A percentile compares a stretch with the other conserved stretches of the same genome.
phyloP scores from a whole-genome alignment of 345 rosid species.

The Populus euphratica region DNA sequence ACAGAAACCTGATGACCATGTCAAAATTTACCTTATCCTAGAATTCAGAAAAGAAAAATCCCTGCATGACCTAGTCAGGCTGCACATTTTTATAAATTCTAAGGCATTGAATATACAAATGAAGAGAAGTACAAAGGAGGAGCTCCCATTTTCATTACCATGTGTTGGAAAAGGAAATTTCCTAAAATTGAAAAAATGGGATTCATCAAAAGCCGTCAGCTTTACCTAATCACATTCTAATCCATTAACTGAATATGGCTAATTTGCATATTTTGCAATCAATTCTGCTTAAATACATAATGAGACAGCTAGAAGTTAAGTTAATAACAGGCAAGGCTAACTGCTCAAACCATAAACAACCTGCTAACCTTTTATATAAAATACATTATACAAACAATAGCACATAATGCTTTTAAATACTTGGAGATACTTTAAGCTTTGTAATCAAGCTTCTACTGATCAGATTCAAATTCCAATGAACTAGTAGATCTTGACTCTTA shows the following conservation, averaged over 20 bases:
- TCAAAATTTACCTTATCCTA: neutral
- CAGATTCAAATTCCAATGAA: neutral
- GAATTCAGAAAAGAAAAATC: neutral
- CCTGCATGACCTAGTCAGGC: neutral
- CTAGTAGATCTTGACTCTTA: neutral
- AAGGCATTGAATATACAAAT: neutral
- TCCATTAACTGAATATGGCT: neutral
- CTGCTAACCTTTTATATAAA: neutral
- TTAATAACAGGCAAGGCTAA: neutral
- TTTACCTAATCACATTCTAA: neutral
- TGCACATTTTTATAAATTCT: neutral
- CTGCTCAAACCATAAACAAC: neutral
- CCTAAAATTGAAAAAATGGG: neutral
- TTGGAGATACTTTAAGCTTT: no score
- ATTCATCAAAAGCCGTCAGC: neutral
- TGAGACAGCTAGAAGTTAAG: neutral
- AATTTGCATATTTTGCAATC: neutral
- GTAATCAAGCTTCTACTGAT: neutral
- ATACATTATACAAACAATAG: neutral
- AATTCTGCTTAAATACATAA: neutral
- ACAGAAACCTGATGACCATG: neutral
- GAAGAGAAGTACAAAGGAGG: no score
- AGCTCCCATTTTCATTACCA: neutral
- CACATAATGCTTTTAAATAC: no score
- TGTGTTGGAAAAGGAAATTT: neutral